Evolutionary conservation across 352 stramenopile genomes (phyloP).

Genomic region (Globisporangium nodosum): DNA sequence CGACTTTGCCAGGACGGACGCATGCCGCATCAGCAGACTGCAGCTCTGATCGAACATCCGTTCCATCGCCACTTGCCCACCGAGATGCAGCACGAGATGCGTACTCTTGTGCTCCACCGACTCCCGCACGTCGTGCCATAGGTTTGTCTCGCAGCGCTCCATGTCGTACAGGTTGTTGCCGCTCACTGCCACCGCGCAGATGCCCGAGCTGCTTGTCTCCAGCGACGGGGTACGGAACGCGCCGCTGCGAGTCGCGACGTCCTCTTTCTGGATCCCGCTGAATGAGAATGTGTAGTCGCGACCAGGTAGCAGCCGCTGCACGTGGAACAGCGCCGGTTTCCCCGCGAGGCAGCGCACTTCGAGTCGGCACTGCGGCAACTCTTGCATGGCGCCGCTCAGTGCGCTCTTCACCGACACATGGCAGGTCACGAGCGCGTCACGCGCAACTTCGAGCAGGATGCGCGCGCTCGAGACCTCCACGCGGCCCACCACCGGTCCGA

Average conservation of each 20-base stretch:
- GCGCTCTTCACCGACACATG: slow-evolving; percentile 43
- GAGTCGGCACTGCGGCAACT: slow-evolving; percentile 29
- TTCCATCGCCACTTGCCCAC: slow-evolving; percentile 61
- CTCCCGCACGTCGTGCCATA: slow-evolving; percentile 42
- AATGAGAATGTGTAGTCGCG: slow-evolving; percentile 56
- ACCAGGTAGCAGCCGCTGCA: slow-evolving; percentile 43
- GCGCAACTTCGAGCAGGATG: slow-evolving; percentile 63
- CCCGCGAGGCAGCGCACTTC: slow-evolving; percentile 18
- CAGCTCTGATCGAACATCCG: slow-evolving; percentile 68
- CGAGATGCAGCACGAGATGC: slow-evolving; percentile 58
- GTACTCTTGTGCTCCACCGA: slow-evolving; percentile 24
- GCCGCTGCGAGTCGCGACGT: slow-evolving; percentile 24
- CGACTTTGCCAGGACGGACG: slow-evolving; percentile 11
- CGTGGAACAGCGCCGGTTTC: slow-evolving; percentile 30
- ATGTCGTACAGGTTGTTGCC: slow-evolving; percentile 43
- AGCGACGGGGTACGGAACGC: slow-evolving; percentile 48
- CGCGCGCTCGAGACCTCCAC: slow-evolving; percentile 42
- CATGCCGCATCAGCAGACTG: slow-evolving; percentile 47
- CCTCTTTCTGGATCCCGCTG: slow-evolving; percentile 37
- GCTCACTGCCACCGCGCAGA: slow-evolving; percentile 39
- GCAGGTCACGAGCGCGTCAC: slow-evolving; percentile 29
- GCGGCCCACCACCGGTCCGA: slow-evolving; percentile 66
- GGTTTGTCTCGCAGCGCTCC: slow-evolving; percentile 31
- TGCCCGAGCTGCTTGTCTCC: slow-evolving; percentile 18
- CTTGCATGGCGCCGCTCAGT: slow-evolving; percentile 29